Evolutionary conservation across 352 stramenopile genomes (phyloP).

Genomic region (Phytophthora crassamura): DNA sequence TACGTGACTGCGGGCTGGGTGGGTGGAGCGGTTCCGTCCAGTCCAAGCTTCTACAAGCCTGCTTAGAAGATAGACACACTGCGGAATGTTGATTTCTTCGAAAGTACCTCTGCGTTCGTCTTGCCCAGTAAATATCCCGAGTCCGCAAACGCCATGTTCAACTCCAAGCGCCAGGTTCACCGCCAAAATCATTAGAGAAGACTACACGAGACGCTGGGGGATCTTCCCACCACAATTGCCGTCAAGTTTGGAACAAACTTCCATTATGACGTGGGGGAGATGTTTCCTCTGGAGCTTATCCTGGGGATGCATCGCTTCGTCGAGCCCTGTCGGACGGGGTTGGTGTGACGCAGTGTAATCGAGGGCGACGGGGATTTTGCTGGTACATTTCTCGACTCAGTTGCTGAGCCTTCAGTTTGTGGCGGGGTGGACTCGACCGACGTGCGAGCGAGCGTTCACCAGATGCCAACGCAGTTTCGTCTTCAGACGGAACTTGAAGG

Average conservation of each 20-base stretch:
- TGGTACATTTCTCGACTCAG: conserved; percentile 12
- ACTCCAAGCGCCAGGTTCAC: conserved; percentile 14
- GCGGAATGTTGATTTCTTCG: conserved; percentile 9
- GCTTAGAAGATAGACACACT: conserved; percentile 4
- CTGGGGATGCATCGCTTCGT: conserved; percentile 10
- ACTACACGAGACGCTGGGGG: conserved; percentile 1
- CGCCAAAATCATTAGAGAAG: background rate
- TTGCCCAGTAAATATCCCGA: conserved; percentile 14
- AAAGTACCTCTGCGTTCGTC: conserved; percentile 16
- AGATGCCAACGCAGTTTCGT: background rate
- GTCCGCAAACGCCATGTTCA: conserved; percentile 16
- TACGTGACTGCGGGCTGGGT: conserved; percentile 4
- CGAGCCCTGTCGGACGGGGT: conserved; percentile 13
- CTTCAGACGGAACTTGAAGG: background rate
- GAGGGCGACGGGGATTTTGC: conserved; percentile 19
- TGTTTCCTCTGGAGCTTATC: conserved; percentile 9
- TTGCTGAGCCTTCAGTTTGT: conserved; percentile 6
- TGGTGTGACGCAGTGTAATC: conserved; percentile 23
- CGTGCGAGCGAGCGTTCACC: conserved; percentile 18
- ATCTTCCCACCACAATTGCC: conserved; percentile 11
- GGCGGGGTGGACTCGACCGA: conserved; percentile 2
- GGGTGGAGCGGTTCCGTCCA: background rate
- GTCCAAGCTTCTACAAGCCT: conserved; percentile 21
- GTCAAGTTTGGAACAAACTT: conserved; percentile 22
- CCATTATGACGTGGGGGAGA: conserved; percentile 3